A percentile compares a stretch with the other conserved stretches of the same genome.
Evolutionary conservation across 176 grass and related monocot species (phyloP).

Genomic region (Zoysia pacifica): DNA sequence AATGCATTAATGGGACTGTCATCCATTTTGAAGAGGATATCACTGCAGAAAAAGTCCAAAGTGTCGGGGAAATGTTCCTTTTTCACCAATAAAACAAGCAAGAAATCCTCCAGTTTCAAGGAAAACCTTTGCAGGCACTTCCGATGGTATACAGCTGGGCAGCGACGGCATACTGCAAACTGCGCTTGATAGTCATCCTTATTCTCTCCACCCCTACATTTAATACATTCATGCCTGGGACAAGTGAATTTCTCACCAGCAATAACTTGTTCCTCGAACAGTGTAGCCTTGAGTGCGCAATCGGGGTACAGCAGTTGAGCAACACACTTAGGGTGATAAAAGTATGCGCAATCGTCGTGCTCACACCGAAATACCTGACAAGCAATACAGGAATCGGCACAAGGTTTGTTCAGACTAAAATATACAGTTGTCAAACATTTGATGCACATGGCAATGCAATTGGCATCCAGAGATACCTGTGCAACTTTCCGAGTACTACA

Average conservation of each 20-base stretch:
- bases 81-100: no score
- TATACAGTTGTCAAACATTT: background rate
- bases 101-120: no score
- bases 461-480: no score
- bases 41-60: no score
- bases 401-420: slow-evolving; percentile 18
- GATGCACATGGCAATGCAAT: no score
- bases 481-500: no score
- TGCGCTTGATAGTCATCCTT: slow-evolving; percentile 46
- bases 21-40: no score
- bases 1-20: no score
- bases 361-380: slow-evolving; percentile 74
- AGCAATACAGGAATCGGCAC: background rate
- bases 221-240: slow-evolving; percentile 64
- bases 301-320: slow-evolving; percentile 46
- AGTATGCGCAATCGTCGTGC: slow-evolving; percentile 56
- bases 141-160: slow-evolving; percentile 69
- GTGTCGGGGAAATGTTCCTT: no score
- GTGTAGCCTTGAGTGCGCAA: slow-evolving; percentile 13
- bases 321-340: slow-evolving; percentile 78
- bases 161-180: slow-evolving; percentile 78
- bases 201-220: slow-evolving; percentile 54
- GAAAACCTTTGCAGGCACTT: slow-evolving; percentile 77
- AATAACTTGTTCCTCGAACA: slow-evolving; percentile 40
- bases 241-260: slow-evolving; percentile 57